Evolutionary conservation across 257 asterid genomes (phyloP).

Genomic region (Cordia subcordata): DNA sequence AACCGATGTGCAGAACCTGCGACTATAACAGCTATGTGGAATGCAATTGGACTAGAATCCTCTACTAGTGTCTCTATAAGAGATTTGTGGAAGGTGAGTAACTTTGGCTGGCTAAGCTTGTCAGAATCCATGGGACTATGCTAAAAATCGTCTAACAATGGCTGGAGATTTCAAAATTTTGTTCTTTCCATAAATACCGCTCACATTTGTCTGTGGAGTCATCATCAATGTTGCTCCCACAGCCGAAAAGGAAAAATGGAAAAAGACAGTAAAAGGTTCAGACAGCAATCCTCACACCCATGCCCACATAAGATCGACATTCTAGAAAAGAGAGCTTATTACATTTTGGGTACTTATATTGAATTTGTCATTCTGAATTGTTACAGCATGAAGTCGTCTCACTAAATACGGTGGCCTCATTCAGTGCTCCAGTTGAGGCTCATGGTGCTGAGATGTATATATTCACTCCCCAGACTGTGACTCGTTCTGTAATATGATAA

Average conservation of each 20-base stretch:
- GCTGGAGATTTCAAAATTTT: not conserved
- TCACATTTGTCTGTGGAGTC: too few species aligned
- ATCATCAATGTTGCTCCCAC: too few species aligned
- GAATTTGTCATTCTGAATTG: not conserved
- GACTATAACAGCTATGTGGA: conserved; percentile 62
- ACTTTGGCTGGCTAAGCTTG: not conserved
- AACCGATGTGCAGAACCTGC: conserved; percentile 63
- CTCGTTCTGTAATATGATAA: conserved; percentile 26
- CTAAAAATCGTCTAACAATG: not conserved
- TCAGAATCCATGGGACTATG: not conserved
- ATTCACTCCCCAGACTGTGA: conserved; percentile 35
- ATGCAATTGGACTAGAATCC: conserved; percentile 66
- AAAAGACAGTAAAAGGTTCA: too few species aligned
- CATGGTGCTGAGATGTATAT: conserved; percentile 77
- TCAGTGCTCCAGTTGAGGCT: conserved; percentile 50
- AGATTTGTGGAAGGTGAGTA: conserved; percentile 86
- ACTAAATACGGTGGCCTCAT: conserved; percentile 38
- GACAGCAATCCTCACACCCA: not conserved
- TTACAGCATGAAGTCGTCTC: conserved; percentile 71
- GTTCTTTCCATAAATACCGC: too few species aligned
- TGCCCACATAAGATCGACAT: too few species aligned
- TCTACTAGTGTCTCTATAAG: conserved; percentile 59
- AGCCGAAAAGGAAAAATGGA: too few species aligned
- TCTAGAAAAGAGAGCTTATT: not conserved
- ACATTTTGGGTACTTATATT: not conserved